Conservation (phyloP, 192 early-diverging fungal species). For the Coemansia sp. region DNA sequence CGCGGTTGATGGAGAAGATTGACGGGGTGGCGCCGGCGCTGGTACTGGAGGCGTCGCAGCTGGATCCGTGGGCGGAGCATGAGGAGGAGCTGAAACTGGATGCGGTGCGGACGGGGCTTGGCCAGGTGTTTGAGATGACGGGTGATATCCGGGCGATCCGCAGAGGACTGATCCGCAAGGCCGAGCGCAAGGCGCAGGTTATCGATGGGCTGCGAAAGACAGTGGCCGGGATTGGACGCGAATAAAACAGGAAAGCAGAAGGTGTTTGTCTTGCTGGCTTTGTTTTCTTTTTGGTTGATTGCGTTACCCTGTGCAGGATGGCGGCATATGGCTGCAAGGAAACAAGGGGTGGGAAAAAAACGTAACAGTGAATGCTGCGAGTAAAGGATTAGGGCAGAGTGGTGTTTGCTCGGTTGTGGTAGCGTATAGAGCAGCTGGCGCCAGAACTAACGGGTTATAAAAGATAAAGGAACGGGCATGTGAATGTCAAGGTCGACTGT, state of each 20-base stretch:
- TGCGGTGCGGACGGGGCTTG: slow-evolving; percentile 22
- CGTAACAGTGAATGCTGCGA: background rate
- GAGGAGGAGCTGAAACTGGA: slow-evolving; percentile 26
- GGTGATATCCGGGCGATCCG: slow-evolving; percentile 41
- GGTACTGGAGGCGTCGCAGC: slow-evolving; percentile 43
- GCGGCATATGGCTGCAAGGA: background rate
- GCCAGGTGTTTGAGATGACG: slow-evolving; percentile 37
- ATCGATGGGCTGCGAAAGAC: slow-evolving; percentile 26
- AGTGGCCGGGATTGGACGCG: slow-evolving; percentile 4
- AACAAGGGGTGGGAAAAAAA: background rate
- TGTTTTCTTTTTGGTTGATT: background rate
- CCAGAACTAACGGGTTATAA: no score
- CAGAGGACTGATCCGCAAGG: slow-evolving; percentile 35
- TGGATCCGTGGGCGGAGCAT: slow-evolving; percentile 53
- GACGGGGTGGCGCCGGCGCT: slow-evolving; percentile 47
- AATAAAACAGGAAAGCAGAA: background rate
- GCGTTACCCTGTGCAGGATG: background rate
- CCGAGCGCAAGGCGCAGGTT: slow-evolving; percentile 28
- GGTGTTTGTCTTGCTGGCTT: background rate
- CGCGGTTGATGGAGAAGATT: slow-evolving; percentile 47
- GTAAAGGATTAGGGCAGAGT: no score
- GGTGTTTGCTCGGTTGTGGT: no score
- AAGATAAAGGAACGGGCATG: no score
- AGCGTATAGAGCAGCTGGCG: no score
- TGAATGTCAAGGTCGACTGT: no score